Evolutionary conservation across 2,329 filamentous ascomycete species (phyloP).

Genomic region (Aspergillus sergii): DNA sequence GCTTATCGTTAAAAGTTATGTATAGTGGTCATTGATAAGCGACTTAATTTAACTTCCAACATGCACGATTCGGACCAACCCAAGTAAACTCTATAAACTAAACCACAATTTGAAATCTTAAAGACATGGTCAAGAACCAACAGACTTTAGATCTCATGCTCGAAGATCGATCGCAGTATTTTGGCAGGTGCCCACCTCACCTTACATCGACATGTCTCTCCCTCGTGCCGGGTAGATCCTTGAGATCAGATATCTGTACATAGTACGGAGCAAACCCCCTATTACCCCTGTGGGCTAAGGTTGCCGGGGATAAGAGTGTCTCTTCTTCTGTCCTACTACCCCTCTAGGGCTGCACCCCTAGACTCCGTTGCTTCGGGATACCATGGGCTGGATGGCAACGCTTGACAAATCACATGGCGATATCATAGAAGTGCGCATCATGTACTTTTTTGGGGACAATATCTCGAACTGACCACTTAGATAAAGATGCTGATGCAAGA

Average conservation of each 20-base stretch:
- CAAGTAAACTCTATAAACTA: background rate
- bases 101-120: background rate
- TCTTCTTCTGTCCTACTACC: background rate
- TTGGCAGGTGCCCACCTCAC: background rate
- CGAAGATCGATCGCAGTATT: background rate
- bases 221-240: slow-evolving; percentile 4
- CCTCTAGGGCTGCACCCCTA: background rate
- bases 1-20: background rate
- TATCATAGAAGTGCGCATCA: background rate
- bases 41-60: background rate
- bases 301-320: background rate
- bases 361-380: background rate
- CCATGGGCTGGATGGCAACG: background rate
- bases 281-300: background rate
- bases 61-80: background rate
- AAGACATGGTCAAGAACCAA: background rate
- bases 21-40: background rate
- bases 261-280: background rate
- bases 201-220: background rate
- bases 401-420: background rate
- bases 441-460: background rate
- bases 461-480: background rate
- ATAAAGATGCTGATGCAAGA: background rate
- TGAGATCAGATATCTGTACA: background rate
- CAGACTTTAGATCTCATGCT: background rate